phyloP scores from a whole-genome alignment of 352 stramenopile genomes.

The Phytophthora citricola region DNA sequence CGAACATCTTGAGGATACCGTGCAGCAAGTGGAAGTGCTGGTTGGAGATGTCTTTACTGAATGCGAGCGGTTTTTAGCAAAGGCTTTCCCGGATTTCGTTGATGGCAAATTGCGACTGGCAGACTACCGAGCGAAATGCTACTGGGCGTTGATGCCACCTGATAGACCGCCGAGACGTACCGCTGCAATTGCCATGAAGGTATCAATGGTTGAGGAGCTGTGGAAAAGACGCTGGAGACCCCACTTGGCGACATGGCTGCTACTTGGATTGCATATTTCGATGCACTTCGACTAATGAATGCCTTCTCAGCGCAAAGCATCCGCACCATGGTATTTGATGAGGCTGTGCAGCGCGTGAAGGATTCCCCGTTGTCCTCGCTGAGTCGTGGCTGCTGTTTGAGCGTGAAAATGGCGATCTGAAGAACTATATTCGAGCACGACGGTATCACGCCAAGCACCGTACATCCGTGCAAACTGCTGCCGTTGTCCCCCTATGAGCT shows the following conservation, averaged over 20 bases:
- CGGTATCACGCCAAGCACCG: conserved; percentile 38
- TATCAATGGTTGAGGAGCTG: conserved; percentile 36
- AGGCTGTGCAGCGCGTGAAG: conserved; percentile 40
- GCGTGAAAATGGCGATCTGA: conserved; percentile 54
- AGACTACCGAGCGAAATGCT: conserved; percentile 63
- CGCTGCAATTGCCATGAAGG: conserved; percentile 8
- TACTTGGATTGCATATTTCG: conserved; percentile 56
- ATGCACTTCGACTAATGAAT: conserved; percentile 41
- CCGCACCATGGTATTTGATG: conserved; percentile 49
- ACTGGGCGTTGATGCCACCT: conserved; percentile 33
- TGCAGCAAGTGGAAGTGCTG: conserved; percentile 31
- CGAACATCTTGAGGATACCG: conserved; percentile 13
- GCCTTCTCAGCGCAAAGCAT: conserved; percentile 30
- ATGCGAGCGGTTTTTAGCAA: conserved; percentile 44
- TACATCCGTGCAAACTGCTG: background rate
- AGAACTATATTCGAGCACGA: conserved; percentile 40
- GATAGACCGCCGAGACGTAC: conserved; percentile 3
- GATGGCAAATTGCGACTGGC: conserved; percentile 39
- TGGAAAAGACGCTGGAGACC: conserved; percentile 39
- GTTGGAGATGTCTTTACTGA: conserved; percentile 38
- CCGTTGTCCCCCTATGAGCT: background rate
- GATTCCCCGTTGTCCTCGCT: conserved; percentile 38
- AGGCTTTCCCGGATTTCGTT: conserved; percentile 44
- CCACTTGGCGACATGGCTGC: conserved; percentile 37
- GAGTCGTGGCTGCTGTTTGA: conserved; percentile 63